Percentiles rank a stretch among this genome's conserved stretches.
Evolutionary conservation across 306 rosid species (phyloP).

Genomic region (Prunus padus): DNA sequence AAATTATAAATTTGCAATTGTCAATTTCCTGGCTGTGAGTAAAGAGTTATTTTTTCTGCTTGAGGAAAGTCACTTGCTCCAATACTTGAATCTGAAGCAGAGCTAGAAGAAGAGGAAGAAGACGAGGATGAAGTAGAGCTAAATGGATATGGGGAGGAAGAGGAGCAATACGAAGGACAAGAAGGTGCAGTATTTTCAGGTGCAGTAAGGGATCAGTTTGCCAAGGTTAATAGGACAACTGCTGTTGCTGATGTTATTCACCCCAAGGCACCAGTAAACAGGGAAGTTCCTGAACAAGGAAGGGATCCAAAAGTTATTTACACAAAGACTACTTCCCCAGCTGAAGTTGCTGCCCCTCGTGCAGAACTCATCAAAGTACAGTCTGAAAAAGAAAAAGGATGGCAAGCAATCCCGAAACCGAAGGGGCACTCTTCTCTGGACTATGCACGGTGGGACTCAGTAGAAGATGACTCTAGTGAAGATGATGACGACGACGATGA

Average conservation of each 20-base stretch:
- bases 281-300: slow-evolving; percentile 37
- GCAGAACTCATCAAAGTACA: slow-evolving; percentile 29
- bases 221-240: slow-evolving; percentile 33
- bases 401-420: slow-evolving; percentile 94
- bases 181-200: slow-evolving; percentile 21
- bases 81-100: slow-evolving; percentile 90
- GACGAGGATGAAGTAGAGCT: slow-evolving; percentile 32
- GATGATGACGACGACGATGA: slow-evolving; percentile 50
- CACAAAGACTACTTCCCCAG: slow-evolving; percentile 23
- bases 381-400: slow-evolving; percentile 53
- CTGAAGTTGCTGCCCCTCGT: slow-evolving; percentile 38
- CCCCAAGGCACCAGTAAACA: slow-evolving; percentile 29
- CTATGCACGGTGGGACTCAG: slow-evolving; percentile 88
- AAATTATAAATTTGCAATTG: slow-evolving; percentile 21
- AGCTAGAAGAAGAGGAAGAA: slow-evolving; percentile 71
- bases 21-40: slow-evolving; percentile 31
- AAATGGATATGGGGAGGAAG: slow-evolving; percentile 27
- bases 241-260: slow-evolving; percentile 21
- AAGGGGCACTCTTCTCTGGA: slow-evolving; percentile 90
- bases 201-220: slow-evolving; percentile 32
- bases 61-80: slow-evolving; percentile 99
- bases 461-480: slow-evolving; percentile 94
- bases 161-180: slow-evolving; percentile 35
- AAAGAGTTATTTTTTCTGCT: slow-evolving; percentile 53
- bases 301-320: slow-evolving; percentile 38